These are phyloP conservation scores for Mallotus repandus DNA, from an alignment of 441 rosid species.

Conservation along the genomic window DNA sequence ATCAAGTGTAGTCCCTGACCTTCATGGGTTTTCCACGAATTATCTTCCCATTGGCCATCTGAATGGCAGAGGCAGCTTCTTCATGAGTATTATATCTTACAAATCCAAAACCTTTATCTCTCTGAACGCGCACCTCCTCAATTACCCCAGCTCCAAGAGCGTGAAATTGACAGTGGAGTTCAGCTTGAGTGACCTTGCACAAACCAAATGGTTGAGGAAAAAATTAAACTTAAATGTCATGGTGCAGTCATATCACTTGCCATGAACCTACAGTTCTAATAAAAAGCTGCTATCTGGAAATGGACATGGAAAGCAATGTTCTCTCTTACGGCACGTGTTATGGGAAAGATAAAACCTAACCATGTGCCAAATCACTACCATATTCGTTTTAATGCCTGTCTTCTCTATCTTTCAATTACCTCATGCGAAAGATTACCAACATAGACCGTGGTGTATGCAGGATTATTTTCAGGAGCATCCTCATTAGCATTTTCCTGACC, in stretches of 20 bases:
- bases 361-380: neutral
- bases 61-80: constrained; percentile 84
- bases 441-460: constrained; percentile 80
- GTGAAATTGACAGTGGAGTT: constrained; percentile 85
- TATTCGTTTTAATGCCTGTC: neutral
- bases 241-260: neutral
- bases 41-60: constrained; percentile 73
- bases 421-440: constrained; percentile 90
- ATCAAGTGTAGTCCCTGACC: constrained; percentile 35
- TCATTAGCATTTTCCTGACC: constrained; percentile 57
- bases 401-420: constrained; percentile 36
- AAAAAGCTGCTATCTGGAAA: neutral
- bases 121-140: constrained; percentile 88
- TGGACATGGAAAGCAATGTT: neutral
- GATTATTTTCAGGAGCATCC: constrained; percentile 84
- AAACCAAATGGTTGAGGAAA: constrained; percentile 13
- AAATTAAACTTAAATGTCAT: neutral
- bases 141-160: constrained; percentile 76
- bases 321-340: neutral
- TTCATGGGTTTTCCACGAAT: constrained; percentile 73
- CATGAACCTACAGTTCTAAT: neutral
- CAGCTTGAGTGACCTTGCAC: constrained; percentile 72
- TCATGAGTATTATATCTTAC: constrained; percentile 81
- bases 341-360: neutral
- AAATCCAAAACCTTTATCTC: constrained; percentile 92